Conservation (phyloP, 73 alveolate species). For the Paramecium octaurelia region DNA sequence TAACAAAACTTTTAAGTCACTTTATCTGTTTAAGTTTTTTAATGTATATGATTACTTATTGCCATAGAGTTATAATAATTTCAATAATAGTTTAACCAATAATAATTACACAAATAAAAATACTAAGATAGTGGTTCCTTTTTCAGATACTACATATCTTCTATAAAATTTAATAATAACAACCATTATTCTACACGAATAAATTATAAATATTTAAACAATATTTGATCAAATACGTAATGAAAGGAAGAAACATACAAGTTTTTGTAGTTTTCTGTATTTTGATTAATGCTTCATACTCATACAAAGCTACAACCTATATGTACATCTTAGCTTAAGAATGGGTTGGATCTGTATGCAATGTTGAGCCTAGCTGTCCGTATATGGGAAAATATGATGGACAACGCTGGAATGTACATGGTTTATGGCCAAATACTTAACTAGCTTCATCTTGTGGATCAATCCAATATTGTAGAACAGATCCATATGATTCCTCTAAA, state of each 20-base stretch:
- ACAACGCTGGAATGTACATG: conserved; percentile 49
- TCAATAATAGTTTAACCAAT: no score
- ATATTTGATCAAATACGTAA: not conserved
- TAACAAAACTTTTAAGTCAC: no score
- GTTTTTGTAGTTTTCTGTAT: not conserved
- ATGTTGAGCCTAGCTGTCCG: not conserved
- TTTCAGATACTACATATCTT: not conserved
- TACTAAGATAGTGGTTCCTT: not conserved
- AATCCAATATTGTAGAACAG: conserved; percentile 40
- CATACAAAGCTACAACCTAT: not conserved
- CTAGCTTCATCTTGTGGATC: conserved; percentile 50
- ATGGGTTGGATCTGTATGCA: conserved; percentile 61
- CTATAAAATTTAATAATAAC: not conserved
- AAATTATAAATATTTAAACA: not conserved
- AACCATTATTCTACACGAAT: not conserved
- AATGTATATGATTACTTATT: no score
- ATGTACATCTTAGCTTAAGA: conserved; percentile 46
- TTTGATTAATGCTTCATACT: not conserved
- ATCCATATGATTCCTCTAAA: conserved; percentile 32
- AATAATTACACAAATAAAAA: no score
- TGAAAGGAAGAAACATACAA: not conserved
- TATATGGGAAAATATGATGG: conserved; percentile 51
- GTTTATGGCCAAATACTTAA: conserved; percentile 59
- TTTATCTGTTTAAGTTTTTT: no score
- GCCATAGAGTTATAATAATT: no score